Evolutionary conservation across 306 rosid genomes (phyloP).

Genomic region (Oxytropis ochrocephala): DNA sequence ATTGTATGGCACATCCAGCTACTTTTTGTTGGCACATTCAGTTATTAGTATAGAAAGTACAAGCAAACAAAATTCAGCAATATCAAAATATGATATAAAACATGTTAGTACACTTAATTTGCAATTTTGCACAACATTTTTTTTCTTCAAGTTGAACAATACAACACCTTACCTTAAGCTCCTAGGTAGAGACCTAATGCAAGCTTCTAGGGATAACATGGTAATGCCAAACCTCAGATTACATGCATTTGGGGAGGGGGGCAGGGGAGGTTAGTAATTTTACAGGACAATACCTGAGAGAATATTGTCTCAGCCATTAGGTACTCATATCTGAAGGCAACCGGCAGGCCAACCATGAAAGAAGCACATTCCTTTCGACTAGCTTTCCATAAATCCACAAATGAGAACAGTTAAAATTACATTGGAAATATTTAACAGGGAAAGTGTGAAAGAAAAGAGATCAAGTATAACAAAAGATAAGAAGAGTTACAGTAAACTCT

Average conservation of each 20-base stretch:
- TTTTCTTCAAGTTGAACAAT: not conserved
- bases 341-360: conserved; percentile 93
- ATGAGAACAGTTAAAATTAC: conserved; percentile 33
- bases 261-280: not conserved
- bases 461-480: not conserved
- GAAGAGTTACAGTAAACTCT: not conserved
- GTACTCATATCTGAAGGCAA: conserved; percentile 90
- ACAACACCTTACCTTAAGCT: too few species aligned
- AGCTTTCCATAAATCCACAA: conserved; percentile 79
- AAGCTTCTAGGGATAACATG: not conserved
- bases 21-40: too few species aligned
- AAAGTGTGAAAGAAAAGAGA: not conserved
- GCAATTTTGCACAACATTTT: not conserved
- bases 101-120: not conserved
- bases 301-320: conserved; percentile 99
- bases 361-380: conserved; percentile 99
- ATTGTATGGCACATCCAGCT: not conserved
- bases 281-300: conserved; percentile 65
- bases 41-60: too few species aligned
- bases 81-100: not conserved
- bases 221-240: not conserved
- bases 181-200: conserved; percentile 5
- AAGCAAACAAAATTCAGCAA: too few species aligned
- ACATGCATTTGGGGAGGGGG: not conserved
- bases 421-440: not conserved